Evolutionary conservation across 31 red algal species (phyloP).

Genomic region (Odonthalia washingtoniensis): DNA sequence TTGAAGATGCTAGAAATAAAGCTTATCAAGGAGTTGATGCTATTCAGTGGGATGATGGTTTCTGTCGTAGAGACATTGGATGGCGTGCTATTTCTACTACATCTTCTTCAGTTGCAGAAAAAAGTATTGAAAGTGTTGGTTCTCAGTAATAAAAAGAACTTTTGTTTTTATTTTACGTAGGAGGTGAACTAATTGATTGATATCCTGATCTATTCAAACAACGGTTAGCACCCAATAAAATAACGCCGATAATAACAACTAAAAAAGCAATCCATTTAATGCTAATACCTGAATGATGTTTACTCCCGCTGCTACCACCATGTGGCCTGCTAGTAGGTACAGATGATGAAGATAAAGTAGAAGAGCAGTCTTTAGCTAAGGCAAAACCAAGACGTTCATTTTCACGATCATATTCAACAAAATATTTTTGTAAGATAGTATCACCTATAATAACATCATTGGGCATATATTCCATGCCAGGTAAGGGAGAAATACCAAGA

Average conservation of each 20-base stretch:
- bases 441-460: conserved; percentile 83
- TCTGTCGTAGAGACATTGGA: conserved; percentile 93
- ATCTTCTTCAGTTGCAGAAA: no score
- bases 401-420: conserved; percentile 86
- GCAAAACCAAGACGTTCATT: conserved; percentile 88
- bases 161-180: no score
- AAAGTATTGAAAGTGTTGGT: no score
- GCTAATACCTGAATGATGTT: no score
- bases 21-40: conserved; percentile 81
- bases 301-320: no score
- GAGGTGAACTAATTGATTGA: background rate
- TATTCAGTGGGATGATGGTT: conserved; percentile 90
- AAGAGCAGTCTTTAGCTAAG: conserved; percentile 42
- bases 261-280: no score
- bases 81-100: conserved; percentile 77
- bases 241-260: no score
- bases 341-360: background rate
- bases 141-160: no score
- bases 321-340: no score
- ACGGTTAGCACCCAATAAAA: no score
- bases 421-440: conserved; percentile 77
- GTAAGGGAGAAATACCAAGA: conserved; percentile 80
- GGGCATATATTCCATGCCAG: conserved; percentile 59
- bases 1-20: conserved; percentile 63
- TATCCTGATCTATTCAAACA: background rate